These are phyloP conservation scores for Begonia loranthoides DNA, from an alignment of 306 rosid species.

Conservation along the genomic window DNA sequence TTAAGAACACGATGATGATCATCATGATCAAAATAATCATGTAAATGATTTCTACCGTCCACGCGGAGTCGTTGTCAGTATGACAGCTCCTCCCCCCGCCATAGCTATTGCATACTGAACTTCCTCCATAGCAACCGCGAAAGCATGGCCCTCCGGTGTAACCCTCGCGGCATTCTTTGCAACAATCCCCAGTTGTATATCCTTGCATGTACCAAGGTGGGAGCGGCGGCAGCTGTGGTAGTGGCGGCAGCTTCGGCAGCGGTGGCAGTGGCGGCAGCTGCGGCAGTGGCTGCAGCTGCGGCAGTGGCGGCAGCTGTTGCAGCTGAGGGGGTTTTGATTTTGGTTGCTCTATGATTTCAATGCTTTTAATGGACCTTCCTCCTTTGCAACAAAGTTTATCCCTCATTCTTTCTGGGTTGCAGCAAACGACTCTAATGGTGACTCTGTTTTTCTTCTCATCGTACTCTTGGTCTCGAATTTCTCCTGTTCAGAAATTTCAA, in stretches of 20 bases:
- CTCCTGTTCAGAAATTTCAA: no score
- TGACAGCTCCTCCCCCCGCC: slow-evolving; percentile 25
- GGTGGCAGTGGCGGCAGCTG: neutral
- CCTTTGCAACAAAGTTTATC: no score
- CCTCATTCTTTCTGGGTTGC: no score
- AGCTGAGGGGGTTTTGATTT: slow-evolving; percentile 13
- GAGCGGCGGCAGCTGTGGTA: neutral
- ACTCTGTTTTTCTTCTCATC: no score
- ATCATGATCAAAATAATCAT: no score
- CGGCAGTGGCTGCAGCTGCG: neutral
- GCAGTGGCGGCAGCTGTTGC: neutral
- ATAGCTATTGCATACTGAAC: slow-evolving; percentile 45
- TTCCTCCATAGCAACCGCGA: slow-evolving; percentile 21
- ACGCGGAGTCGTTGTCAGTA: slow-evolving; percentile 13
- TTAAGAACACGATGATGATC: no score
- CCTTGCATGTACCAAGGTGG: slow-evolving; percentile 15
- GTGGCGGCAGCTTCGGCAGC: slow-evolving; percentile 1
- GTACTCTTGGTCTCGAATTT: no score
- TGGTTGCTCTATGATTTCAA: slow-evolving; percentile 41
- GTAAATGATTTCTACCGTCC: no score
- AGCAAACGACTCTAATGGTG: no score
- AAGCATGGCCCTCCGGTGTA: slow-evolving; percentile 21
- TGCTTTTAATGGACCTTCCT: slow-evolving; percentile 36
- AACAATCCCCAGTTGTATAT: slow-evolving; percentile 16
- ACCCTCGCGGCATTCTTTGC: slow-evolving; percentile 18